These are phyloP conservation scores for Venturia effusa DNA, from an alignment of 2,329 filamentous ascomycete species.

Conservation along the genomic window DNA sequence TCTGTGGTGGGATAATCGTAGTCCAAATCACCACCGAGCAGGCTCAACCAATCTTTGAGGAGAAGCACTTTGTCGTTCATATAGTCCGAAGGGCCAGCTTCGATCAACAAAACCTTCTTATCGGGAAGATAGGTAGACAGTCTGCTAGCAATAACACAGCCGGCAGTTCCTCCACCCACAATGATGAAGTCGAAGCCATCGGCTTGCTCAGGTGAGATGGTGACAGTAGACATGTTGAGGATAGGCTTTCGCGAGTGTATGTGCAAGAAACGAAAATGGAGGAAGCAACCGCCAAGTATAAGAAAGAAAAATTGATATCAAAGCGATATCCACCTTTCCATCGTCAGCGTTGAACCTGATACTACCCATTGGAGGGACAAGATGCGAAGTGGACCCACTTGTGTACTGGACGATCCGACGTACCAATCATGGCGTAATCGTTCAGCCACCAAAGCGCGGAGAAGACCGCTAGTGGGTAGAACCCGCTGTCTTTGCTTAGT, in stretches of 20 bases:
- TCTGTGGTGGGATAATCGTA: constrained; percentile 86
- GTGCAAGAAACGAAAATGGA: background rate
- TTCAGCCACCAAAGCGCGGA: background rate
- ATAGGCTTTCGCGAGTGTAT: background rate
- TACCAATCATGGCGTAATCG: background rate
- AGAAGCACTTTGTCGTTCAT: constrained; percentile 79
- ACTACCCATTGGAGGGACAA: too few species aligned
- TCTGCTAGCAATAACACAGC: constrained; percentile 72
- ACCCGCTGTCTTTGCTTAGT: background rate
- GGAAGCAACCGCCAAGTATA: background rate
- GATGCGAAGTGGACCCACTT: background rate
- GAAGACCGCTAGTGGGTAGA: background rate
- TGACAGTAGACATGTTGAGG: constrained; percentile 51
- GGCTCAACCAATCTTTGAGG: constrained; percentile 74
- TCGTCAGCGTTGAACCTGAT: too few species aligned
- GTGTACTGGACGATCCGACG: background rate
- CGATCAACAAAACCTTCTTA: constrained; percentile 72
- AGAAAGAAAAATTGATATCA: background rate
- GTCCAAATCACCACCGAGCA: constrained; percentile 77
- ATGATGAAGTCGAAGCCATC: constrained; percentile 74
- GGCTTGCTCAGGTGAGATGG: constrained; percentile 52
- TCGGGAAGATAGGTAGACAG: constrained; percentile 74
- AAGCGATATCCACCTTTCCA: background rate
- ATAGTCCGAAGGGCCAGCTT: constrained; percentile 82
- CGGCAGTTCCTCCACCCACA: constrained; percentile 75